A percentile compares a stretch with the other conserved stretches of the same genome.
phyloP scores from a whole-genome alignment of 495 filamentous ascomycete species.

The Penicillium coffeae region DNA sequence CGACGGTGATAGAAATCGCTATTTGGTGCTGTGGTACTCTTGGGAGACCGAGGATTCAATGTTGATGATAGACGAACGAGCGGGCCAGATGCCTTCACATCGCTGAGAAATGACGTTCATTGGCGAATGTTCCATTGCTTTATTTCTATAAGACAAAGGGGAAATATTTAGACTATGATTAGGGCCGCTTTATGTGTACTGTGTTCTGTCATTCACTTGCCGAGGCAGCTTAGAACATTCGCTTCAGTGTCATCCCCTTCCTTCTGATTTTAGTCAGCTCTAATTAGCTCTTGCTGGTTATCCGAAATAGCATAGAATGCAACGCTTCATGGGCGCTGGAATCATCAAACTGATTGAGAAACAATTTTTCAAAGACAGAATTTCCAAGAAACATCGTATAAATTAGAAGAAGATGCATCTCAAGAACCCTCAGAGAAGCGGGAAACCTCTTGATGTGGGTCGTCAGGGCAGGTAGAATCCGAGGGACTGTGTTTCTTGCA shows the following conservation, averaged over 20 bases:
- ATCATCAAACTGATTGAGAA: not conserved
- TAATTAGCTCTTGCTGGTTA: too few species aligned
- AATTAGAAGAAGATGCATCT: not conserved
- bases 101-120: not conserved
- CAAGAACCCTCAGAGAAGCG: not conserved
- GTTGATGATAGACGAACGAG: not conserved
- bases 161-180: too few species aligned
- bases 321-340: too few species aligned
- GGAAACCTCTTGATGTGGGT: not conserved
- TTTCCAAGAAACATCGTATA: not conserved
- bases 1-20: not conserved
- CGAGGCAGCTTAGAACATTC: too few species aligned
- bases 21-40: conserved; percentile 6
- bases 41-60: conserved; percentile 4
- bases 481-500: conserved; percentile 1
- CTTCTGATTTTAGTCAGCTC: too few species aligned
- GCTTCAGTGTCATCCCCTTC: too few species aligned
- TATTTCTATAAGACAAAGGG: too few species aligned
- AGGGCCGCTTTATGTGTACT: too few species aligned
- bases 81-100: not conserved
- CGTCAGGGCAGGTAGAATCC: not conserved
- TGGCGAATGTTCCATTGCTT: not conserved
- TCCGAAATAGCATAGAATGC: too few species aligned
- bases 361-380: not conserved
- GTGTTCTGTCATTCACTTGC: too few species aligned